Conservation (phyloP, 306 rosid species). For the Prunus dulcis region DNA sequence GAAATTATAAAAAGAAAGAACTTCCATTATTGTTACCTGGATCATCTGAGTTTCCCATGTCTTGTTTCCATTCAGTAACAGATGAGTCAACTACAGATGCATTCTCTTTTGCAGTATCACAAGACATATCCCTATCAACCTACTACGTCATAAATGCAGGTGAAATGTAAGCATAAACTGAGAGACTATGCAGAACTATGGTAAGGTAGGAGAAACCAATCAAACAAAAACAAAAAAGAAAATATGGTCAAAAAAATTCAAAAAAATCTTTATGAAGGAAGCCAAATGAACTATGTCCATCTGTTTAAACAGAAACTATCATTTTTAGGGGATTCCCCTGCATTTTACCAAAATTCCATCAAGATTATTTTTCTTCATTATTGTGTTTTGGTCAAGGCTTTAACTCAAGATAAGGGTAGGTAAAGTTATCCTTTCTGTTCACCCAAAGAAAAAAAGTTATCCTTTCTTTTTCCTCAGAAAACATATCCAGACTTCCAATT, state of each 20-base stretch:
- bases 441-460: background rate
- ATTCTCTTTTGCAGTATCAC: conserved; percentile 63
- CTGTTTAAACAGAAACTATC: background rate
- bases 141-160: conserved; percentile 16
- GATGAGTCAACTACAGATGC: conserved; percentile 74
- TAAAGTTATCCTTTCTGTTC: background rate
- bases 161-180: background rate
- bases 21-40: conserved; percentile 40
- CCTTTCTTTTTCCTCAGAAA: background rate
- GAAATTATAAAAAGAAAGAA: background rate
- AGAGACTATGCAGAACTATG: background rate
- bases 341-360: no score
- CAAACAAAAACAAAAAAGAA: background rate
- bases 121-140: conserved; percentile 52
- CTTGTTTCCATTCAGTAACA: conserved; percentile 54
- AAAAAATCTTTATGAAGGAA: background rate
- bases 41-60: conserved; percentile 53
- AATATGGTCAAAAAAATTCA: background rate
- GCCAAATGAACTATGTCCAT: background rate
- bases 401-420: background rate
- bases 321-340: background rate
- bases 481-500: background rate
- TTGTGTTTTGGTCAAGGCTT: background rate
- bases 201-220: background rate
- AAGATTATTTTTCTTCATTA: background rate